Base-by-base conservation (phyloP, 257 asterid species). In the Thymus mandschuricus region DNA sequence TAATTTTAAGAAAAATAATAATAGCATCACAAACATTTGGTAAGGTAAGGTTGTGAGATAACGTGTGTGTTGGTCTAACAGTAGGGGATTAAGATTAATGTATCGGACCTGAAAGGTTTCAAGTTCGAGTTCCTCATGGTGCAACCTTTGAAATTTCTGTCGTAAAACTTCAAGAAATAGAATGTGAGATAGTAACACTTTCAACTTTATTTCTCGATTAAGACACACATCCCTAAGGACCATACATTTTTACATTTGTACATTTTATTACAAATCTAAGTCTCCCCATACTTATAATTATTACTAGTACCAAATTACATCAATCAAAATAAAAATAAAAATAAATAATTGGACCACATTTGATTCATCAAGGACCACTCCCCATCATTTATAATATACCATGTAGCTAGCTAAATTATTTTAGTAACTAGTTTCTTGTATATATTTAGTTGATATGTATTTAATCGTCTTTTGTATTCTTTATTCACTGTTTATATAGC, bases 131-230 rank as follows among this genome's bases (percentile, higher is more conserved):
- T n/a, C n/a, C n/a, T n/a, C n/a, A n/a, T n/a, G n/a, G n/a, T n/a
- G n/a, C n/a, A n/a, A n/a, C n/a, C n/a, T n/a, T n/a, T n/a, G n/a
- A n/a, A n/a, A n/a, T n/a, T n/a, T n/a, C n/a, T n/a, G n/a, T n/a
- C n/a, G n/a, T n/a, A n/a, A n/a, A n/a, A n/a, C n/a, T n/a, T n/a
- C n/a, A n/a, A n/a, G n/a, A n/a, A n/a, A n/a, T n/a, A n/a, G 79
- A 68, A 69, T 62, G 54, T 68, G 66, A 61, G 79, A 75, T 60
- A 60, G 29, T n/a, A n/a, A 68, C 60, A 75, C 3, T 61, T 55
- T 56, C 61, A 13, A 34, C 76, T 70, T 63, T 55, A 62, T 69
- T 55, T 56, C 68, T 56, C 9, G 72, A 76, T 56, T 1, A 46
- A 48, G 68, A 69, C 67, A 75, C 45, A 44, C 71, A 72, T 7